Base-by-base conservation (phyloP, 768 basidiomycete genomes). In the Leccinum pellstonianum region DNA sequence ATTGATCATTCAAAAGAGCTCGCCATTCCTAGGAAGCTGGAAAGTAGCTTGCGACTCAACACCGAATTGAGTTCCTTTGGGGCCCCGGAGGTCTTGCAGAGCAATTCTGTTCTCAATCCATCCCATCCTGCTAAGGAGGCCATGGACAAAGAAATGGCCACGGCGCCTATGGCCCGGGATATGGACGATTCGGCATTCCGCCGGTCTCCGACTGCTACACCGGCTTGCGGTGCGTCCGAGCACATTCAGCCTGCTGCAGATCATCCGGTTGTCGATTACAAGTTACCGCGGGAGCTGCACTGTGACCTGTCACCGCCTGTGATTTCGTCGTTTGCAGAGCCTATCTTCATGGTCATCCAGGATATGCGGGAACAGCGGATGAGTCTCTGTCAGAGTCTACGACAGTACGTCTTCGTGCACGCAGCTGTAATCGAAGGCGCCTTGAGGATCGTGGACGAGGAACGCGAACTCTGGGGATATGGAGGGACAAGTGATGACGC, bases 341-440 rank as follows among this genome's bases (percentile, higher is more conserved):
- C 96, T 3, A 83, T 97, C 43, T 86, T 82, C 71, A 82, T 86
- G 56, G 83, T 97, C 1, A 79, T 98, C 54, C 93, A 95, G 74
- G 92, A 95, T 70, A 93, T 98, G 88, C 83, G 96, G 49, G 88
- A 95, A 73, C 95, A 98, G 76, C 80, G 96, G 56, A 98, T 98
- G 96, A 94, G 92, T 68, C 75, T 97, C 62, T 96, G 95, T 70
- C 95, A 96, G 78, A 96, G 91, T 72, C 76, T 95, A 69, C 79
- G 95, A 59, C 96, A 98, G 76, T 98, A 95, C 68, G 88, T 95
- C 19, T 98, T 95, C 74, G 91, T 94, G 38, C 92, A 97, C 70
- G 86, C 88, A 31, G 93, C 87, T 17, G 79, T 95, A 58, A 82
- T 94, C 58, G 90, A 92, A 73, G 92, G 93, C 7, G 83, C 88